Evolutionary conservation across 2,329 filamentous ascomycete species (phyloP).

Genomic region (Talaromyces sp.): DNA sequence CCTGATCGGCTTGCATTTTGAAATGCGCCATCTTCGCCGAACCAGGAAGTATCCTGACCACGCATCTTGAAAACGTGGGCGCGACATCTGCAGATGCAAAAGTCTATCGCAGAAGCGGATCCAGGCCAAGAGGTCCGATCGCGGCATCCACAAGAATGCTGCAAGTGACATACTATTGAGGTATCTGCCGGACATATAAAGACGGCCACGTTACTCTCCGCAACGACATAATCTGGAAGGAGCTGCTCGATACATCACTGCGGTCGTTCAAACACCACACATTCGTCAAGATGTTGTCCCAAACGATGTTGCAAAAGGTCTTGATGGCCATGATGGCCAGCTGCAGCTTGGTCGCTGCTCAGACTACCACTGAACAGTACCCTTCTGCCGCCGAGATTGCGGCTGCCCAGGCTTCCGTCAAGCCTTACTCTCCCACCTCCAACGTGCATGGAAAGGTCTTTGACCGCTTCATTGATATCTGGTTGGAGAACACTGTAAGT

Average conservation of each 20-base stretch:
- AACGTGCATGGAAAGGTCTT: slow-evolving; percentile 69
- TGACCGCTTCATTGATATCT: slow-evolving; percentile 68
- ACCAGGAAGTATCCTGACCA: background rate
- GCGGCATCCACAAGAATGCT: background rate
- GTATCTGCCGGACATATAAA: background rate
- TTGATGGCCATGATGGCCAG: slow-evolving; percentile 25
- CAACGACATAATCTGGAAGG: too few species aligned
- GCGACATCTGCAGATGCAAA: background rate
- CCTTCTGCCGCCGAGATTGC: slow-evolving; percentile 31
- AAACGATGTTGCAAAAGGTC: slow-evolving; percentile 22
- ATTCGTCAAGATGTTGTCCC: slow-evolving; percentile 21
- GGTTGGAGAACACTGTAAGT: slow-evolving; percentile 70
- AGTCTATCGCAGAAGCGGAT: background rate
- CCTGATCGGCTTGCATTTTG: background rate
- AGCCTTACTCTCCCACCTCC: slow-evolving; percentile 60
- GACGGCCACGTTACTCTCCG: background rate
- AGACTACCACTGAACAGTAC: slow-evolving; percentile 27
- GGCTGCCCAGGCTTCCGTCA: slow-evolving; percentile 53
- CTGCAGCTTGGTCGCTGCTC: slow-evolving; percentile 25
- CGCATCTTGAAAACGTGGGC: background rate
- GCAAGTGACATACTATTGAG: background rate
- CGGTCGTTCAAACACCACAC: background rate
- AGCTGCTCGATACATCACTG: background rate
- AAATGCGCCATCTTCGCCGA: background rate
- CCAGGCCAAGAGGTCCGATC: background rate